Conservation (phyloP, 2,329 filamentous ascomycete genomes). For the Daldinia eschscholtzii region DNA sequence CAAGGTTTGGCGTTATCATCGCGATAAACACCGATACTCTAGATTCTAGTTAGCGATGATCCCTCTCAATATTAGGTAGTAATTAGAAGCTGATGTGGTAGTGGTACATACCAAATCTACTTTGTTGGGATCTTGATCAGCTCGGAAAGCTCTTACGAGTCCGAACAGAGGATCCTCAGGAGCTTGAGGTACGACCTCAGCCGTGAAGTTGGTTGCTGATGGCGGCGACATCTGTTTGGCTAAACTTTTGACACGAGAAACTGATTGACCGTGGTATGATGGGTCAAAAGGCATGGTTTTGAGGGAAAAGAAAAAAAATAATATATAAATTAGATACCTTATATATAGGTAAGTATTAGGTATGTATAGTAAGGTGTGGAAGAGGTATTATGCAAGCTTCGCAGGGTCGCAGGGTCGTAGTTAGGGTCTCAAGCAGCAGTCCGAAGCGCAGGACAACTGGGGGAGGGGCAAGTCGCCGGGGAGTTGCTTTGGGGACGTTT, state of each 20-base stretch:
- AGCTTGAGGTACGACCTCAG: slow-evolving; percentile 84
- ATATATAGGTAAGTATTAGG: slow-evolving; percentile 1
- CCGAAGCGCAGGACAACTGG: neutral
- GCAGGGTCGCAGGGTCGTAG: neutral
- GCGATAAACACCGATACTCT: slow-evolving; percentile 91
- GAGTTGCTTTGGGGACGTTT: slow-evolving; percentile 3
- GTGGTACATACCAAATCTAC: slow-evolving; percentile 81
- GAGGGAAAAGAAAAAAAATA: slow-evolving; percentile 14
- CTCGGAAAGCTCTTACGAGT: slow-evolving; percentile 87
- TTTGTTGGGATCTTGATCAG: slow-evolving; percentile 82
- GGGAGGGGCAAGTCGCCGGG: neutral
- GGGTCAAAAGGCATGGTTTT: slow-evolving; percentile 60
- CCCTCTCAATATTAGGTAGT: slow-evolving; percentile 2
- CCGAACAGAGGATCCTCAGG: slow-evolving; percentile 97
- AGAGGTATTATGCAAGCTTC: neutral
- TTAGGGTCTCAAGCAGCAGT: neutral
- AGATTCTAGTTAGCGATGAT: slow-evolving; percentile 19
- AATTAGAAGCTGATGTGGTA: slow-evolving; percentile 10
- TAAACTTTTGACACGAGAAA: slow-evolving; percentile 71
- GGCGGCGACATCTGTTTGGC: slow-evolving; percentile 77
- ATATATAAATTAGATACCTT: slow-evolving; percentile 18
- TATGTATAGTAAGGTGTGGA: slow-evolving; percentile 9
- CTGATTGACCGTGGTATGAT: slow-evolving; percentile 58
- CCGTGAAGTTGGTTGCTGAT: slow-evolving; percentile 76
- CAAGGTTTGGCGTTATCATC: slow-evolving; percentile 97